Evolutionary conservation across 2,329 filamentous ascomycete species (phyloP), one percentile per base, ranked within the genome.

Genomic region (Apiospora sp.): DNA sequence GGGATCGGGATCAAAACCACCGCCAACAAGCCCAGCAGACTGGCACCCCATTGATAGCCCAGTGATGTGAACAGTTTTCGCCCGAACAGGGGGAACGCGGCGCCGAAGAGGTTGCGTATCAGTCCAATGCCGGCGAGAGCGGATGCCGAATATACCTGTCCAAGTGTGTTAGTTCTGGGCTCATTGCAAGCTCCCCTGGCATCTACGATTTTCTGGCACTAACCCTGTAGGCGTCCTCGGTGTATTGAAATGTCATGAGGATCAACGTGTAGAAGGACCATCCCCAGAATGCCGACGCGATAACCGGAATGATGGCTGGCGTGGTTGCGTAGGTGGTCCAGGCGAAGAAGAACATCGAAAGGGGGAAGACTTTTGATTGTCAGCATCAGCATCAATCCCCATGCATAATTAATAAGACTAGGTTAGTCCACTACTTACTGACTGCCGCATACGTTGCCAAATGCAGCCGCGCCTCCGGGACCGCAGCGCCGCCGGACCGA

Each of bases 211-310:
- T 12, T 14, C 14, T 19, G 7, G 1, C 2, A 71, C 74, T 69
- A 13, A 75, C 75, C 30, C 74, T 84, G 73, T 87, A 87, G 8
- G 84, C 83, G 73, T 87, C 86, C 71, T 86, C 85, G 2, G 84
- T 86, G 73, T 86, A 87, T 5, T 83, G 85, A 48, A 86, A 82
- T 1, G 85, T 85, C 81, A 86, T 86, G 3, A 88, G 79, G 67
- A 87, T 87, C 0, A 88, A 80, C 0, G 84, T 84, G 70, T 87
- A 87, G 74, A 88, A 87, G 5, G 82, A 84, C 79, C 84, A 86
- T 0, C 86, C 87, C 79, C 87, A 87, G 24, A 87, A 83, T 0
- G 83, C 81, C 0, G 84, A 85, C 2, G 85, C 86, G 19, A 88
- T 76, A 5, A 88, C 84, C 0, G 87, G 86, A 3, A 87, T 82